Conservation (phyloP, 2,329 filamentous ascomycete species). For the Penicillium sp. region DNA sequence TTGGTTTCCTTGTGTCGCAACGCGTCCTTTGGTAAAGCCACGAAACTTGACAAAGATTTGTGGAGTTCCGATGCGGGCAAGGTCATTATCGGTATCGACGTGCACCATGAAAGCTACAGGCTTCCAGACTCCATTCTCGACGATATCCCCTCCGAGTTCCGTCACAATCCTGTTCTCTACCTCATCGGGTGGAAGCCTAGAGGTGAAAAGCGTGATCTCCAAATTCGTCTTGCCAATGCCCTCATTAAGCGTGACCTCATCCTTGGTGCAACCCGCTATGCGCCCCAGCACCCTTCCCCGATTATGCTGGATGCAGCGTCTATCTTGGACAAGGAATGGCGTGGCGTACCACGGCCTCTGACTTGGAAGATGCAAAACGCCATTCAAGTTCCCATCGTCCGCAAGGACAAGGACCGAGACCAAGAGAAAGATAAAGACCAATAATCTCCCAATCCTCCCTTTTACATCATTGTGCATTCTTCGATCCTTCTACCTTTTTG, state of each 20-base stretch:
- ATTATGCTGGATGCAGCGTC: conserved; percentile 39
- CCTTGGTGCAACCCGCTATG: conserved; percentile 18
- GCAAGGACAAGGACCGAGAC: conserved; percentile 2
- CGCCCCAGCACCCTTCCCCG: conserved; percentile 23
- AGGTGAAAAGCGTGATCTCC: conserved; percentile 26
- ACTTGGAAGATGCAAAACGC: conserved; percentile 35
- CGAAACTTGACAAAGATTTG: conserved; percentile 12
- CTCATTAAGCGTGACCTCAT: conserved; percentile 32
- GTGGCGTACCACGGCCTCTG: conserved; percentile 21
- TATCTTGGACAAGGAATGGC: conserved; percentile 35
- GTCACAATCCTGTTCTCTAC: conserved; percentile 26
- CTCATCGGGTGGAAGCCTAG: conserved; percentile 20
- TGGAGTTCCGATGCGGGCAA: conserved; percentile 32
- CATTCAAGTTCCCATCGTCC: conserved; percentile 31
- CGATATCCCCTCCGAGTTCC: conserved; percentile 27
- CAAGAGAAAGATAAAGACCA: background rate
- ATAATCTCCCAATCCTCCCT: background rate
- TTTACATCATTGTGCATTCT: background rate
- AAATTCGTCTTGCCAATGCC: conserved; percentile 25
- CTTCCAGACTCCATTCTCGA: conserved; percentile 14
- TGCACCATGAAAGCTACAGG: conserved; percentile 14
- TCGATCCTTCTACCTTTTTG: conserved; percentile 13
- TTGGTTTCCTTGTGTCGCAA: conserved; percentile 32
- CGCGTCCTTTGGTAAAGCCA: conserved; percentile 7
- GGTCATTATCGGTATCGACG: conserved; percentile 34